phyloP scores from a whole-genome alignment of 441 rosid genomes.

The Dalechampia spathulata region DNA sequence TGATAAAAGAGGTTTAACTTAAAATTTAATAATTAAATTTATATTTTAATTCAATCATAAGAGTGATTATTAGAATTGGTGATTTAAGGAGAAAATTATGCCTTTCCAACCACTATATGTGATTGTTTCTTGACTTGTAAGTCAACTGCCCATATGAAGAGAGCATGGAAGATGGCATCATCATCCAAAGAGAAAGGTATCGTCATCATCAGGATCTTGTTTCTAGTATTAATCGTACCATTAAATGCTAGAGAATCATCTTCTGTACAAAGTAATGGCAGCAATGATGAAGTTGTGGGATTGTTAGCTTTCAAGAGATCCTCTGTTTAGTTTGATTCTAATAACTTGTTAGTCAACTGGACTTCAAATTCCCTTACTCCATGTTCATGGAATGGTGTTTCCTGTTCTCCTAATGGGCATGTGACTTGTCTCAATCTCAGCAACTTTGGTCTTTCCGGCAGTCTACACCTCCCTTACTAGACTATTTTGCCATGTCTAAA shows the following conservation, averaged over 20 bases:
- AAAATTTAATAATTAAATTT: no score
- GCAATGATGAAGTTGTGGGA: slow-evolving; percentile 28
- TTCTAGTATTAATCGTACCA: slow-evolving; percentile 18
- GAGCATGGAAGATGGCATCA: no score
- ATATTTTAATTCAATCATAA: no score
- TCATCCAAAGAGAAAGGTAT: no score
- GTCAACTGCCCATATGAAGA: no score
- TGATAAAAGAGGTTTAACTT: no score
- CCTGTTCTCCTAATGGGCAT: slow-evolving; percentile 46
- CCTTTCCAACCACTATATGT: no score
- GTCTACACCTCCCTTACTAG: slow-evolving; percentile 41
- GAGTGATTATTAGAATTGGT: no score
- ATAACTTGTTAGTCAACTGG: slow-evolving; percentile 46
- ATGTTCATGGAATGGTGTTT: slow-evolving; percentile 70
- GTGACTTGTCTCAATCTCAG: slow-evolving; percentile 54
- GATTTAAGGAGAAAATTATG: no score
- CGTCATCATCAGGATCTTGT: no score
- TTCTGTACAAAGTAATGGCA: slow-evolving; percentile 22
- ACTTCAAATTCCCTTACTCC: slow-evolving; percentile 33
- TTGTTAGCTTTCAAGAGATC: slow-evolving; percentile 52
- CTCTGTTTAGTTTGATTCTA: slow-evolving; percentile 60
- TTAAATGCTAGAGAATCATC: slow-evolving; percentile 30
- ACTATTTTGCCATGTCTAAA: slow-evolving; percentile 46
- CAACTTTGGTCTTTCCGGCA: slow-evolving; percentile 44
- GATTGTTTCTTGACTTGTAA: no score